Evolutionary conservation across 2,329 filamentous ascomycete species (phyloP).

Genomic region (Periconia sp.): DNA sequence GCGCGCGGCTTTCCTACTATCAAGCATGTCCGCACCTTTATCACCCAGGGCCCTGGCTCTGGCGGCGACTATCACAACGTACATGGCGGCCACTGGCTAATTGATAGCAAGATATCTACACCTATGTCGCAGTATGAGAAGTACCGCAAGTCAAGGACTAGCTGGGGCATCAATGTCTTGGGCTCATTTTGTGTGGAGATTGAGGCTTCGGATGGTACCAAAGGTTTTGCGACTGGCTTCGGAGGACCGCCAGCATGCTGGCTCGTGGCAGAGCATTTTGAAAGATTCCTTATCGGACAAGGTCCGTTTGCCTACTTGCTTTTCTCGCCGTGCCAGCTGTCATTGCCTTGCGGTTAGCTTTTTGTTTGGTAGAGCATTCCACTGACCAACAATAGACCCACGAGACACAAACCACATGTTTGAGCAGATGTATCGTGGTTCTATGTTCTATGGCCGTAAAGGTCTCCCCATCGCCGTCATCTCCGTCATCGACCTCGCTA

Average conservation of each 20-base stretch:
- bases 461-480: conserved; percentile 89
- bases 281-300: conserved; percentile 85
- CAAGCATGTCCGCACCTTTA: conserved; percentile 74
- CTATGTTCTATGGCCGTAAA: conserved; percentile 97
- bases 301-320: conserved; percentile 55
- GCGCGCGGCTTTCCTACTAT: conserved; percentile 72
- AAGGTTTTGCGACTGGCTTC: conserved; percentile 92
- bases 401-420: conserved; percentile 91
- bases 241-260: conserved; percentile 93
- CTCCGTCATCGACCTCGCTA: conserved; percentile 88
- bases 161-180: conserved; percentile 94
- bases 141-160: conserved; percentile 85
- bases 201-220: conserved; percentile 87
- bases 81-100: conserved; percentile 74
- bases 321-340: too few relatives aligned
- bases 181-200: conserved; percentile 92
- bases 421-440: conserved; percentile 94
- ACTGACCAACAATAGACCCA: conserved; percentile 63
- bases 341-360: too few relatives aligned
- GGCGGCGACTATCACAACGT: conserved; percentile 95
- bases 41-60: conserved; percentile 68
- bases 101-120: conserved; percentile 90
- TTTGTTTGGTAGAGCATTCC: too few relatives aligned
- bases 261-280: conserved; percentile 92
- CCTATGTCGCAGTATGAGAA: conserved; percentile 90